Conservation (phyloP, 139 green algal species). For the Diplosphaera chodatii region DNA sequence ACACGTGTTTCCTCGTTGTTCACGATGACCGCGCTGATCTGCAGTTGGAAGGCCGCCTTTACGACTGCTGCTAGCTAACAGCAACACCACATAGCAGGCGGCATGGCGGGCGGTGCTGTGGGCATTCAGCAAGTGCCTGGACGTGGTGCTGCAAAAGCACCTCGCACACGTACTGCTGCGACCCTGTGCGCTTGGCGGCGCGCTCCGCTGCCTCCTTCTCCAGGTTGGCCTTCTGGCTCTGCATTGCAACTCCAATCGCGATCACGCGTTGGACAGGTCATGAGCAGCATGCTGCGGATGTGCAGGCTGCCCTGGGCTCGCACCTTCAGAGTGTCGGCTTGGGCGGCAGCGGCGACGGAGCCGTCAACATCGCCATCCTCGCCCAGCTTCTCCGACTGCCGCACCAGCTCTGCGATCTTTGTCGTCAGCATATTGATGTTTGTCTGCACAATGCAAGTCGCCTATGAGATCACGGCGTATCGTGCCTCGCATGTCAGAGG, state of each 20-base stretch:
- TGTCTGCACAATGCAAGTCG: not conserved
- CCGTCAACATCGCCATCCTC: conserved; percentile 50
- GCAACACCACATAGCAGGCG: no score
- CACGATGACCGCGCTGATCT: not conserved
- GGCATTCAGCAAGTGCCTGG: no score
- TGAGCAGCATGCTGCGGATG: no score
- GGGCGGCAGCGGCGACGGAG: conserved; percentile 15
- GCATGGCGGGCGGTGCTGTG: no score
- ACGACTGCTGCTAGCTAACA: no score
- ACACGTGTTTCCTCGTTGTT: not conserved
- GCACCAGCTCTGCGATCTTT: conserved; percentile 35
- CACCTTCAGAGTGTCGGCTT: conserved; percentile 32
- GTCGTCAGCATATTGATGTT: conserved; percentile 22
- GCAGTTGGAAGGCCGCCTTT: no score
- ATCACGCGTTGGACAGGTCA: no score
- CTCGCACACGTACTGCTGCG: not conserved
- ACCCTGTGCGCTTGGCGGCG: conserved; percentile 9
- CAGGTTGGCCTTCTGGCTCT: conserved; percentile 14
- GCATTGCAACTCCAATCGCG: no score
- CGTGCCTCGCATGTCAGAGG: no score
- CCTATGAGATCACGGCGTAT: no score
- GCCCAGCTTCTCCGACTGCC: conserved; percentile 24
- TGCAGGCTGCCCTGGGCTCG: no score
- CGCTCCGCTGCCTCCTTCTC: conserved; percentile 17
- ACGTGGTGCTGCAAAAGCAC: no score